A percentile compares a stretch with the other conserved stretches of the same genome.
Evolutionary conservation across 306 rosid species (phyloP).

Genomic region (Cucurbita moschata): DNA sequence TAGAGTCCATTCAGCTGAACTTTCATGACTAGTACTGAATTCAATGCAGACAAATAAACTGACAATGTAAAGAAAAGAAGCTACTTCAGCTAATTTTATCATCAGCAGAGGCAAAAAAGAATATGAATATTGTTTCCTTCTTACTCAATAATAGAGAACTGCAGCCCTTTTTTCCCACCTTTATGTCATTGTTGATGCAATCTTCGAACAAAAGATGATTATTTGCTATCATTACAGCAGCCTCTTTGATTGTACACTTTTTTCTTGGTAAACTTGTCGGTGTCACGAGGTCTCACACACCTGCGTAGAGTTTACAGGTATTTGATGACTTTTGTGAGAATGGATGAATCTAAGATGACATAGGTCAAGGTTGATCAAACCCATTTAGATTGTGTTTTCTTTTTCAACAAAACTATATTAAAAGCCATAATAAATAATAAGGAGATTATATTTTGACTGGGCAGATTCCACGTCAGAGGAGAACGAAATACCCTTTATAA

Average conservation of each 20-base stretch:
- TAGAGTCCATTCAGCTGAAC: neutral
- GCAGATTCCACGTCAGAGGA: no score
- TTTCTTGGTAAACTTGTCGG: neutral
- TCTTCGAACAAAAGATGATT: neutral
- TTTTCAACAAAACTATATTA: neutral
- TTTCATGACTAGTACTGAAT: neutral
- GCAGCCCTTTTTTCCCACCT: neutral
- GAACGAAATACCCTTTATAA: no score
- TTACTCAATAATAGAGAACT: neutral
- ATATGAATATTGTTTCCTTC: neutral
- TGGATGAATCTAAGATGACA: neutral
- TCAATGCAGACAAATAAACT: neutral
- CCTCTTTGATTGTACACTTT: neutral
- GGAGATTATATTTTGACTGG: neutral
- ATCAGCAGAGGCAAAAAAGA: neutral
- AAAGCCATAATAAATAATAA: neutral
- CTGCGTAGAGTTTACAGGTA: neutral
- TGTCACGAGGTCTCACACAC: neutral
- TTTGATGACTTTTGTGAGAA: neutral
- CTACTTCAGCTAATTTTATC: neutral
- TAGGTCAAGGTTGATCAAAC: neutral
- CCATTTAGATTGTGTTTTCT: neutral
- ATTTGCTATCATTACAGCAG: neutral
- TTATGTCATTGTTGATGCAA: neutral
- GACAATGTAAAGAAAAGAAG: neutral